Conservation (phyloP, 2,329 filamentous ascomycete genomes). For the Elsinoe necatrix region DNA sequence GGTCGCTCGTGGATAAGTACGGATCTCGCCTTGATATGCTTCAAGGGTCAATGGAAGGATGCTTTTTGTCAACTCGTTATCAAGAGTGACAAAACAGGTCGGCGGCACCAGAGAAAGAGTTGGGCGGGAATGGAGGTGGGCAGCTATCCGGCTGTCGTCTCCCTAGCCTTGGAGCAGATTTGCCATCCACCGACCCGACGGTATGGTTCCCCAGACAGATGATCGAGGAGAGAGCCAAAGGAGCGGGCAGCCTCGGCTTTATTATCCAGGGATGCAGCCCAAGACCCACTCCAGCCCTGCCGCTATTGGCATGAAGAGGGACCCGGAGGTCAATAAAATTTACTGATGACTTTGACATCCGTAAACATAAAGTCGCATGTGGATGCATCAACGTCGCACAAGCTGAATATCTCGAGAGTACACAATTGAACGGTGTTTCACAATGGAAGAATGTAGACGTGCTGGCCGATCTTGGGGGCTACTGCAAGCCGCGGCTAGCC, state of each 20-base stretch:
- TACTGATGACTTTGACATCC: too few relatives aligned
- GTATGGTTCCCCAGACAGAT: neutral
- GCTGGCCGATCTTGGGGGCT: neutral
- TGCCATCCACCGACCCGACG: neutral
- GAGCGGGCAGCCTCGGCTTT: slow-evolving; percentile 1
- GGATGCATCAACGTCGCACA: neutral
- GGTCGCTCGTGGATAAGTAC: neutral
- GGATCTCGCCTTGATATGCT: slow-evolving; percentile 3
- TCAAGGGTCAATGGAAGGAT: neutral
- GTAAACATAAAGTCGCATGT: neutral
- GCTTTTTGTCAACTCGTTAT: slow-evolving; percentile 9
- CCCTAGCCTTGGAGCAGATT: neutral
- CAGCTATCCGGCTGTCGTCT: neutral
- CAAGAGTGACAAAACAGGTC: neutral
- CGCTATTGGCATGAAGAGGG: neutral
- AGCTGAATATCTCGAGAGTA: neutral
- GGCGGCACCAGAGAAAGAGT: neutral
- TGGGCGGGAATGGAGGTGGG: neutral
- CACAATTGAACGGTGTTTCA: neutral
- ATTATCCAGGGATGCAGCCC: neutral
- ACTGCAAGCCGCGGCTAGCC: neutral
- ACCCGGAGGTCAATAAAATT: neutral
- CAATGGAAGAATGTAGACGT: neutral
- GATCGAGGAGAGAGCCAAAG: neutral
- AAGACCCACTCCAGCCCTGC: neutral